Evolutionary conservation across 2,329 filamentous ascomycete species (phyloP), one percentile per base, ranked within the genome.

Genomic region (Fusarium humuli): DNA sequence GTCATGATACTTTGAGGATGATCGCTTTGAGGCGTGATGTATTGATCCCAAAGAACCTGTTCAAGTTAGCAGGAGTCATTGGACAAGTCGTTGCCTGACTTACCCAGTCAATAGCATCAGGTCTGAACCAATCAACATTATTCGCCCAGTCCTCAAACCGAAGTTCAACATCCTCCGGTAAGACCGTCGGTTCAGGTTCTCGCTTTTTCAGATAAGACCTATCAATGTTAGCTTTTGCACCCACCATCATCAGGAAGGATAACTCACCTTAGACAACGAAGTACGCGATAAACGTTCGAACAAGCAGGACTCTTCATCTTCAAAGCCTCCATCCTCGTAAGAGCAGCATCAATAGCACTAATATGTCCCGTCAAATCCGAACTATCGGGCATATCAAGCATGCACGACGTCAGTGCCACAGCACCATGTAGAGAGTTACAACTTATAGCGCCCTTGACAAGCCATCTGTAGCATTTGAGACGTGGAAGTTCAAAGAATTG

Each of bases 251-350:
- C n/a, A n/a, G n/a, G n/a, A n/a, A n/a, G n/a, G n/a, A n/a, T n/a
- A n/a, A n/a, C n/a, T n/a, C n/a, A 65, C n/a, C 61, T 65, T 9
- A 65, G 22, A 34, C 60, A 65, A 7, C 60, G 52, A 7, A 65
- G n/a, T 6, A 65, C 27, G 0, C 50, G 61, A 12, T 65, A 65
- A 0, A 65, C 60, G 5, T 63, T 41, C 0, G 61, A 65, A 25
- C 61, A 65, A n/a, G 61, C 61, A 4, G 50, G 61, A 7, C 61
- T 65, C 3, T 65, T 65, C 52, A 41, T 65, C 27, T 65, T 65
- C 0, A 65, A 3, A 0, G 61, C 40, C 7, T 65, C 60, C 60
- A 65, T 65, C 13, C 61, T 22, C 0, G 22, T 41, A 5, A 65
- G 34, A 7, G 49, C 61, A 18, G 45, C 61, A 8, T 65, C 61